Evolutionary conservation across 768 basidiomycete genomes (phyloP).

Genomic region (Lactarius pseudohatsudake): DNA sequence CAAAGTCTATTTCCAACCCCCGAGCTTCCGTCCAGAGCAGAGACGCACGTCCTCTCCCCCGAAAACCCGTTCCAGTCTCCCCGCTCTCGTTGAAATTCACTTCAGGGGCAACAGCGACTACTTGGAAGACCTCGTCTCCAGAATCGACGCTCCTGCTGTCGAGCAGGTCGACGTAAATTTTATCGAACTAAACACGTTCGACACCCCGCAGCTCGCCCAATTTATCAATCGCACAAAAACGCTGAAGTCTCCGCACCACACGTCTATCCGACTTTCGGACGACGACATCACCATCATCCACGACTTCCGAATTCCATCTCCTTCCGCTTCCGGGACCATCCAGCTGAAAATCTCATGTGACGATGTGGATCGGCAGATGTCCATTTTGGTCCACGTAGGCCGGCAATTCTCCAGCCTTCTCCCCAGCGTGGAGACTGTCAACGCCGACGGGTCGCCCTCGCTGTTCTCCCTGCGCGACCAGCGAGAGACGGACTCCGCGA

Average conservation of each 20-base stretch:
- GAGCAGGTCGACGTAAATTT: not conserved
- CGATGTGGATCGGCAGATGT: not conserved
- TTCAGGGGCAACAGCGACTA: constrained; percentile 5
- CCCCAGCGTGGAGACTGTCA: not conserved
- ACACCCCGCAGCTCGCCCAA: not conserved
- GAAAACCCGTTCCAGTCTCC: not conserved
- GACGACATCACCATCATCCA: constrained; percentile 1
- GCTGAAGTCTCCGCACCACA: not conserved
- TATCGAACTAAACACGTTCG: not conserved
- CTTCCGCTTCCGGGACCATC: not conserved
- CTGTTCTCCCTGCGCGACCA: not conserved
- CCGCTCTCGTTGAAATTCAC: not conserved
- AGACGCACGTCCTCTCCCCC: not conserved
- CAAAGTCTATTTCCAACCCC: not conserved
- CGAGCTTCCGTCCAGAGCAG: not conserved
- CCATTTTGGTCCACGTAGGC: not conserved
- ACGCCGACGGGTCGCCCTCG: not conserved
- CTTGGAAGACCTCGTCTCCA: not conserved
- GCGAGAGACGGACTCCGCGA: not conserved
- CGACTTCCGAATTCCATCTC: not conserved
- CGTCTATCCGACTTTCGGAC: not conserved
- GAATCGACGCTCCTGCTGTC: constrained; percentile 4
- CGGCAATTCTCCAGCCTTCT: not conserved
- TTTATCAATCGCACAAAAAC: not conserved
- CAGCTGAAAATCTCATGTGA: not conserved